phyloP scores from a whole-genome alignment of 805 yeast species.

The Yarrowia hollandica region DNA sequence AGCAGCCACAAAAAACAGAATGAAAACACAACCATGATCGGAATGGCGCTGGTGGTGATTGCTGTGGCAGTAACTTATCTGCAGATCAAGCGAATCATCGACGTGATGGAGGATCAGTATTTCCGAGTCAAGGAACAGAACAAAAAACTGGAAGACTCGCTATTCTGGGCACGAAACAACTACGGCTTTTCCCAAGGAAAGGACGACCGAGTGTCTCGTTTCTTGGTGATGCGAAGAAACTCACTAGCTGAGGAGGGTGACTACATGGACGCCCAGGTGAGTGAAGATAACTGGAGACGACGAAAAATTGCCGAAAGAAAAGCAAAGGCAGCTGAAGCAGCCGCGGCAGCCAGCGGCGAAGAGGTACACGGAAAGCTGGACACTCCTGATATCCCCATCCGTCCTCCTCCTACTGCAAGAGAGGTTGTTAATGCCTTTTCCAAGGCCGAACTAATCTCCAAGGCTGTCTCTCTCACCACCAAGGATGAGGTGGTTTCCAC shows the following conservation, averaged over 20 bases:
- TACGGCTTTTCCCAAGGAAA: constrained; percentile 17
- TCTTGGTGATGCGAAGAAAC: constrained; percentile 19
- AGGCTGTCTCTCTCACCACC: constrained; percentile 17
- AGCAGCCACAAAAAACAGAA: neutral
- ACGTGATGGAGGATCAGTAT: constrained; percentile 25
- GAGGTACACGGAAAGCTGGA: constrained; percentile 16
- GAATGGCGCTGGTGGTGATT: constrained; percentile 2
- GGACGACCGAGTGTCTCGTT: constrained; percentile 19
- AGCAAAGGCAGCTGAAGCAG: neutral
- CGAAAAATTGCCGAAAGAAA: constrained; percentile 9
- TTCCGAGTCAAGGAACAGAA: constrained; percentile 21
- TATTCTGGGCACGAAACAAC: constrained; percentile 13
- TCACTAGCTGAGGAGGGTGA: constrained; percentile 19
- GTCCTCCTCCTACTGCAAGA: neutral
- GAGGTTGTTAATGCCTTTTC: constrained; percentile 11
- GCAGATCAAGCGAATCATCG: constrained; percentile 16
- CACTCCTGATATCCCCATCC: neutral
- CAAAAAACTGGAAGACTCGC: constrained; percentile 12
- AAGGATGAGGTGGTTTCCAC: constrained; percentile 9
- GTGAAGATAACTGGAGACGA: constrained; percentile 26
- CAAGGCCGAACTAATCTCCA: constrained; percentile 3
- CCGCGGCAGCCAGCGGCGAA: neutral
- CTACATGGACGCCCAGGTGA: constrained; percentile 17
- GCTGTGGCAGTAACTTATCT: constrained; percentile 10
- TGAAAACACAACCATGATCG: constrained; percentile 13